These are phyloP conservation scores for Moesziomyces globuligerus DNA, from an alignment of 1,284 basidiomycete genomes.

Conservation along the genomic window DNA sequence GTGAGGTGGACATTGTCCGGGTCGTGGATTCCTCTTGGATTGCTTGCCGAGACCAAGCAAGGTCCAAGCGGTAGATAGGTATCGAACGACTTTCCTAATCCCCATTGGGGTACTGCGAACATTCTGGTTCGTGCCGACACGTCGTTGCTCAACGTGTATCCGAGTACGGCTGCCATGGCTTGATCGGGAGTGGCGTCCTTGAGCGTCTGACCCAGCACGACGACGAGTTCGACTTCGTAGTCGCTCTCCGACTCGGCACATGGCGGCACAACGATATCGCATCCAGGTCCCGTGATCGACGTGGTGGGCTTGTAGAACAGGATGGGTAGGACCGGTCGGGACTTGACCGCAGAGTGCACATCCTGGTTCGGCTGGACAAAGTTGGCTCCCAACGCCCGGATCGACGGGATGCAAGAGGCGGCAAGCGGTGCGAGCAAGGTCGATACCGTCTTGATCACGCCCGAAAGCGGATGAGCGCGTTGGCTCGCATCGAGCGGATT, in stretches of 20 bases:
- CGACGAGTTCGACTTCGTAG: slow-evolving; percentile 59
- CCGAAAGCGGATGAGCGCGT: slow-evolving; percentile 10
- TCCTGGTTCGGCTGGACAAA: slow-evolving; percentile 42
- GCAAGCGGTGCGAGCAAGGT: slow-evolving; percentile 41
- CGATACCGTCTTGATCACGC: slow-evolving; percentile 39
- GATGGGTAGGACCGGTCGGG: slow-evolving; percentile 48
- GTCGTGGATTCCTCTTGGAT: slow-evolving; percentile 73
- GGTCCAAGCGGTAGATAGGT: slow-evolving; percentile 47
- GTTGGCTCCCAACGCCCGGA: slow-evolving; percentile 48
- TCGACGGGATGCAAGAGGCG: slow-evolving; percentile 17
- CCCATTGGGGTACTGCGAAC: slow-evolving; percentile 57
- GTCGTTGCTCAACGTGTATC: slow-evolving; percentile 56
- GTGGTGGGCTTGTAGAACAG: slow-evolving; percentile 54
- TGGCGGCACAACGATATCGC: slow-evolving; percentile 42
- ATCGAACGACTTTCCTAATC: slow-evolving; percentile 50
- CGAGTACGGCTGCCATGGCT: slow-evolving; percentile 42
- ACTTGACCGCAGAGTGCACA: slow-evolving; percentile 19
- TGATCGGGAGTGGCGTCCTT: slow-evolving; percentile 33
- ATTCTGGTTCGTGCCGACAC: slow-evolving; percentile 49
- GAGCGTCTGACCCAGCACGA: slow-evolving; percentile 34
- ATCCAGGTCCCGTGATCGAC: slow-evolving; percentile 31
- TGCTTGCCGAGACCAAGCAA: slow-evolving; percentile 25
- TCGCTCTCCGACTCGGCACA: slow-evolving; percentile 44
- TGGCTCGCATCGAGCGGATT: slow-evolving; percentile 18
- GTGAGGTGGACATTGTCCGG: slow-evolving; percentile 77